Evolutionary conservation across 2,329 filamentous ascomycete species (phyloP), one percentile per base, ranked within the genome.

Genomic region (Fusarium musae): DNA sequence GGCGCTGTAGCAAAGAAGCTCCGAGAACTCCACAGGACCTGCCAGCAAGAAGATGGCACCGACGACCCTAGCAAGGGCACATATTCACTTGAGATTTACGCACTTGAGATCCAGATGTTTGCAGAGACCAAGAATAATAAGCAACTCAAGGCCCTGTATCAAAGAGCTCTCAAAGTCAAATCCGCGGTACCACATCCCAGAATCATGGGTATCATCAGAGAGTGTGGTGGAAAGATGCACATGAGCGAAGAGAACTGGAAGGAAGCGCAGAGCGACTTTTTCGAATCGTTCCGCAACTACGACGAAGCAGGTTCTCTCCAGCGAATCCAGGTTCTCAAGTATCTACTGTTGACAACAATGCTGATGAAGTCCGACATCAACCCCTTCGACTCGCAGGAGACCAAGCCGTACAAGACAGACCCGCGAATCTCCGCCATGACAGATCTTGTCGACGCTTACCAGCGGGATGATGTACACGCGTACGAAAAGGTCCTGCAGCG

Each of bases 231-330:
- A 77, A 99, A 99, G 87, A 99, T 99, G 96, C 95, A 98, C 85
- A 98, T 99, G 96, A 96, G 93, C 82, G 96, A 99, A 87, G 96
- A 98, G 85, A 98, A 98, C 82, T 99, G 96, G 96, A 94, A 96
- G 81, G 94, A 95, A 79, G 96, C 96, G 2, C 95, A 98, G 83
- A 96, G 92, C 77, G 96, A 98, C 85, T 99, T 99, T 83, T 98
- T 98, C 82, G 96, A 99, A 82, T 97, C 96, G 2, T 99, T 99
- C 86, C 93, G 95, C 64, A 98, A 98, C 85, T 99, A 98, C 84
- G 96, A 99, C 81, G 96, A 99, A 85, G 96, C 96, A 44, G 96
- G 96, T 50, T 98, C 95, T 32, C 89, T 98, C 78, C 96, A 98
- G 82, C 91, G 96, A 53, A 98, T 98, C 76, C 96, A 98, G 82